Evolutionary conservation across 768 basidiomycete species (phyloP), one percentile per base, ranked within the genome.

Genomic region (Termitomyces sp.): DNA sequence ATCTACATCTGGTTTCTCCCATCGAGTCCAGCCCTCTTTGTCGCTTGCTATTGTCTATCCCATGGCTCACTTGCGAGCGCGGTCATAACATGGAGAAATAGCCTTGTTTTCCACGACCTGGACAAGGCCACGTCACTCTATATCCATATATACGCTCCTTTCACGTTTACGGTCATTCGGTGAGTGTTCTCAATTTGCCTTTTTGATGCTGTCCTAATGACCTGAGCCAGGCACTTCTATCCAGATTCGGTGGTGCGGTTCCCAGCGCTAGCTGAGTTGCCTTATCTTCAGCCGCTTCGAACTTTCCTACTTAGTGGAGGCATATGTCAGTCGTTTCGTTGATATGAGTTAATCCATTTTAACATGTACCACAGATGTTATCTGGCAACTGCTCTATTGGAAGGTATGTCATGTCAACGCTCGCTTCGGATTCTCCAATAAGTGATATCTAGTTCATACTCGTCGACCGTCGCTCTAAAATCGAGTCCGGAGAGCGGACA

Each of bases 41-140:
- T 93, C 52, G 92, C 95, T 4, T 95, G 93, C 68, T 98, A 97
- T 68, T 91, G 92, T 64, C 81, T 98, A 28, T 91, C 93, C 0
- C 88, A 97, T 69, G 97, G 95, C 0, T 84, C 91, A 0, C 82
- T 97, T 35, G 95, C 93, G 0, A 93, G 91, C 54, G 95, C 96
- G 0, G 95, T 98, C 51, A 92, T 98, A 65, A 98, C 96, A 10
- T 99, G 97, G 97, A 82, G 97, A 61, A 99, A 99, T 68, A 95
- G 93, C 64, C 85, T 99, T 26, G 97, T 99, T 3, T 99, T 99
- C 76, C 97, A 99, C 68, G 95, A 96, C 67, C 82, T 86, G 57
- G 97, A 99, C 72, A 98, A 98, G 73, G 91, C 98, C 68, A 98
- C 92, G 18, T 93, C 91, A 10, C 76, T 99, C 28, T 98, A 95